Conservation (phyloP, 768 basidiomycete species). For the Pleurotus eryngii region DNA sequence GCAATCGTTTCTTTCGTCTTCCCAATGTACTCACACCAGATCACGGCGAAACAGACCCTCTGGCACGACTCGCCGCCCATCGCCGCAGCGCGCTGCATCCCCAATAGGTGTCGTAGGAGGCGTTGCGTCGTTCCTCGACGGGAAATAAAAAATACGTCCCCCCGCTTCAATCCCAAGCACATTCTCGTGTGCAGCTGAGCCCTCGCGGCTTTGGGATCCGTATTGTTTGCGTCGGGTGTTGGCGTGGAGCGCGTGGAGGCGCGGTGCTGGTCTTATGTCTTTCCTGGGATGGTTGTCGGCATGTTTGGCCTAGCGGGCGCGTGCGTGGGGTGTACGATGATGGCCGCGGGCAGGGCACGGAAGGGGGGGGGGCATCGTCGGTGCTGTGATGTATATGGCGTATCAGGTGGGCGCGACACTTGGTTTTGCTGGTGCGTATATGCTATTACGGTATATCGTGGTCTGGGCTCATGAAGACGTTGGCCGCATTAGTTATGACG, state of each 20-base stretch:
- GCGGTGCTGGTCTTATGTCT: conserved; percentile 40
- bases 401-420: conserved; percentile 10
- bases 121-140: not conserved
- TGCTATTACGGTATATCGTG: too few species aligned
- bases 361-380: conserved; percentile 10
- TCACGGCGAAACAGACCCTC: conserved; percentile 13
- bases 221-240: too few species aligned
- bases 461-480: too few species aligned
- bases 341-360: conserved; percentile 7
- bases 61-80: conserved; percentile 31
- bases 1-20: not conserved
- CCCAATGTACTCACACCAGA: too few species aligned
- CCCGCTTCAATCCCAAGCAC: not conserved
- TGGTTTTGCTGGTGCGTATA: conserved; percentile 6
- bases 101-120: conserved; percentile 3
- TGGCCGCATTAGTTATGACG: not conserved
- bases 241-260: conserved; percentile 26
- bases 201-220: conserved; percentile 30
- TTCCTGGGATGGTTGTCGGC: conserved; percentile 46
- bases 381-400: conserved; percentile 11
- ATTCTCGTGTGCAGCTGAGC: conserved; percentile 36
- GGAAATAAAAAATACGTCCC: not conserved
- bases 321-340: conserved; percentile 20
- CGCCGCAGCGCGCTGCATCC: conserved; percentile 26
- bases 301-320: conserved; percentile 37